A percentile compares a stretch with the other conserved stretches of the same genome.
Evolutionary conservation across 2,329 filamentous ascomycete species (phyloP).

Genomic region (Fusarium sp.): DNA sequence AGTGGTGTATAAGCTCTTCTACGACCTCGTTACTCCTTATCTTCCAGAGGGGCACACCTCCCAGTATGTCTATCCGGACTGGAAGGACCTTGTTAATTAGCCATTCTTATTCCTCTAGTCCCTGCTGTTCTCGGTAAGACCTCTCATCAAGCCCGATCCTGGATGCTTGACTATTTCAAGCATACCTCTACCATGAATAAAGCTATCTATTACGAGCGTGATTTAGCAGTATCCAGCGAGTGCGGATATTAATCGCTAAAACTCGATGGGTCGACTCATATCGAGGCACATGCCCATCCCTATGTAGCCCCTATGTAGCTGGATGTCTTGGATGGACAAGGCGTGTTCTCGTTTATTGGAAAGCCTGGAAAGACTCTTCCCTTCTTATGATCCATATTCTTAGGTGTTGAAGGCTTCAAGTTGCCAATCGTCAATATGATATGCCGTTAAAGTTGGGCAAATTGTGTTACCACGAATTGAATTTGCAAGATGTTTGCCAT

Average conservation of each 20-base stretch:
- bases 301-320: background rate
- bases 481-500: background rate
- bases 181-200: background rate
- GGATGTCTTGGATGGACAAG: background rate
- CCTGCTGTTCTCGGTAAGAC: background rate
- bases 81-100: background rate
- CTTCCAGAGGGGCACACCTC: background rate
- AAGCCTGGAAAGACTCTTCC: background rate
- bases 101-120: background rate
- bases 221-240: background rate
- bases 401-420: background rate
- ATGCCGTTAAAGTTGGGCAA: background rate
- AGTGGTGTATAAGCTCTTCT: background rate
- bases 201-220: background rate
- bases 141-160: background rate
- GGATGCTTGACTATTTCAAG: background rate
- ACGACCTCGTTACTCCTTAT: background rate
- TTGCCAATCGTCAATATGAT: background rate
- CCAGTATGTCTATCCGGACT: background rate
- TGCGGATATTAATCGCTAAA: background rate
- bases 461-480: background rate
- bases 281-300: background rate
- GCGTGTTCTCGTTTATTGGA: background rate
- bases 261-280: background rate
- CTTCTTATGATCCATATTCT: background rate